These are phyloP conservation scores for Heliamphora exappendiculata DNA, from an alignment of 148 eudicot genomes.

Conservation along the genomic window DNA sequence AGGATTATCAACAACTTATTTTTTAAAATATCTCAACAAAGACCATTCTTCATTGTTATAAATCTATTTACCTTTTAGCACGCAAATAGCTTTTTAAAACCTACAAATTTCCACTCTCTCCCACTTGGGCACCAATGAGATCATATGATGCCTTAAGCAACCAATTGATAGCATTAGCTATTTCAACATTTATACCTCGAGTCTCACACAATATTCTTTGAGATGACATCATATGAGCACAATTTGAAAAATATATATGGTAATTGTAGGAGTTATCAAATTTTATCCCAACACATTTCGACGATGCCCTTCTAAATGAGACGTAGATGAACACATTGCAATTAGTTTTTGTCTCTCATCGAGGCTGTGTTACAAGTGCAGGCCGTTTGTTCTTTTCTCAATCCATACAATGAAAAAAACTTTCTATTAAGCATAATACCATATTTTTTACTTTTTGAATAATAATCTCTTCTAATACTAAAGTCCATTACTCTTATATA, in stretches of 20 bases:
- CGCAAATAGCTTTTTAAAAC: background rate
- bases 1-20: background rate
- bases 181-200: background rate
- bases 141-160: background rate
- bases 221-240: too few relatives aligned
- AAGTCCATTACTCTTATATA: too few relatives aligned
- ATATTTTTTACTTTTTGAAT: too few relatives aligned
- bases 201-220: too few relatives aligned
- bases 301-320: background rate
- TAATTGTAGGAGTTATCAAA: background rate
- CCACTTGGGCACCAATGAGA: background rate
- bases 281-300: background rate
- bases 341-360: too few relatives aligned
- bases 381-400: too few relatives aligned
- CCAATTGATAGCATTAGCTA: background rate
- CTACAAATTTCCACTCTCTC: background rate
- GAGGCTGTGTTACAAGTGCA: too few relatives aligned
- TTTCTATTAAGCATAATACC: too few relatives aligned
- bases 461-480: too few relatives aligned
- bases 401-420: too few relatives aligned
- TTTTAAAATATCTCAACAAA: background rate
- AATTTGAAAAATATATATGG: too few relatives aligned
- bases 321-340: background rate
- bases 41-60: background rate
- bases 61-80: background rate